Evolutionary conservation across 2,329 filamentous ascomycete species (phyloP).

Genomic region (Furcasterigmium furcatum): DNA sequence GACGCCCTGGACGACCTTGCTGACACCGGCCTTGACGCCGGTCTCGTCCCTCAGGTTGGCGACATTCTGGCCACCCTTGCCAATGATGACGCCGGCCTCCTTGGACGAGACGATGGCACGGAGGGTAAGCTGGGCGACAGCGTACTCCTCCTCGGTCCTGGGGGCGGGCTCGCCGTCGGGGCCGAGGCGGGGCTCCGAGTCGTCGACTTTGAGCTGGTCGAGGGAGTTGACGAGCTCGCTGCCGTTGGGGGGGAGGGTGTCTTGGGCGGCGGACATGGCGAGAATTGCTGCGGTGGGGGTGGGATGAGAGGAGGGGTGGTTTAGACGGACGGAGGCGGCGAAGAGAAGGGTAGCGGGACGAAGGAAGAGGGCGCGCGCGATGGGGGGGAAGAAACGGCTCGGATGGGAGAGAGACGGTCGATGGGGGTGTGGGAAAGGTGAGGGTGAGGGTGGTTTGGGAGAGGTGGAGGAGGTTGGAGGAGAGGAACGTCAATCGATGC

Average conservation of each 20-base stretch:
- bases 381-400: neutral
- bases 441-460: constrained; percentile 11
- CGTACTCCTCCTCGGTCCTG: constrained; percentile 97
- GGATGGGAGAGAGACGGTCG: constrained; percentile 8
- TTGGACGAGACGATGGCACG: constrained; percentile 98
- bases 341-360: neutral
- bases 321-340: neutral
- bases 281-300: neutral
- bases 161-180: constrained; percentile 76
- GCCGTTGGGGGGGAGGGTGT: constrained; percentile 53
- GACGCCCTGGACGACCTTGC: constrained; percentile 96
- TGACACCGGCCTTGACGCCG: constrained; percentile 95
- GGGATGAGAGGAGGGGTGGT: neutral
- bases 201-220: constrained; percentile 64
- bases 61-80: constrained; percentile 97
- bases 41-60: constrained; percentile 96
- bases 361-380: neutral
- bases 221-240: constrained; percentile 58
- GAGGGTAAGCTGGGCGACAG: constrained; percentile 85
- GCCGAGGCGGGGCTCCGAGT: constrained; percentile 57
- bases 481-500: constrained; percentile 10
- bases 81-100: constrained; percentile 98
- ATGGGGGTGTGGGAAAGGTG: constrained; percentile 6
- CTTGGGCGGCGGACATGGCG: constrained; percentile 61
- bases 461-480: constrained; percentile 12